phyloP scores from a whole-genome alignment of 139 green algal species.

The Chlorella sp. region DNA sequence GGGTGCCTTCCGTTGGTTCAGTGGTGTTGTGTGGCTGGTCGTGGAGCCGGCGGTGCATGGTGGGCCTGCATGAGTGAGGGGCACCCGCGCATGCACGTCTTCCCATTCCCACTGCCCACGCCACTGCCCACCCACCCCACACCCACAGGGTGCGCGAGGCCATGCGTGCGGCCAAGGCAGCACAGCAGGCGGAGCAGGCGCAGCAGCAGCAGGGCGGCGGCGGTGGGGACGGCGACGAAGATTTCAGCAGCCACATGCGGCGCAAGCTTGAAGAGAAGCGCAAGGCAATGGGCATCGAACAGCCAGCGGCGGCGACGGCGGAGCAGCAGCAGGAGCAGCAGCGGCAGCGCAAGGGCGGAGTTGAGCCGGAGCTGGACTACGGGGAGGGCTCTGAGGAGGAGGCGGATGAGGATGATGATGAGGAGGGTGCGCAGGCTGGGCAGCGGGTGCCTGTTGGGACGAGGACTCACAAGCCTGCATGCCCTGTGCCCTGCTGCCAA shows the following conservation, averaged over 20 bases:
- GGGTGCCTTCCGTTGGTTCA: neutral
- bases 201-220: neutral
- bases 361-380: constrained; percentile 9
- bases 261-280: constrained; percentile 33
- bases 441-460: neutral
- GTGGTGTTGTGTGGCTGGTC: neutral
- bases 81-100: no score
- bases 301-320: neutral
- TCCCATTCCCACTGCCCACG: no score
- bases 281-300: neutral
- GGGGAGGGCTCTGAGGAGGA: constrained; percentile 27
- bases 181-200: constrained; percentile 27
- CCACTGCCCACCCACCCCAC: no score
- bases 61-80: no score
- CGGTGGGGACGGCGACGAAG: neutral
- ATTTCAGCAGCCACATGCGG: constrained; percentile 52
- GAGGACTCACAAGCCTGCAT: neutral
- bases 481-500: neutral
- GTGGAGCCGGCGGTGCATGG: neutral
- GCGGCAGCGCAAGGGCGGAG: neutral
- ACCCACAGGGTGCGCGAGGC: constrained; percentile 43
- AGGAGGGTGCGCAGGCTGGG: neutral
- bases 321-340: neutral
- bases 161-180: constrained; percentile 39
- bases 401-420: neutral